phyloP scores from a whole-genome alignment of 192 early-diverging fungal species.

The Backusella luteola region DNA sequence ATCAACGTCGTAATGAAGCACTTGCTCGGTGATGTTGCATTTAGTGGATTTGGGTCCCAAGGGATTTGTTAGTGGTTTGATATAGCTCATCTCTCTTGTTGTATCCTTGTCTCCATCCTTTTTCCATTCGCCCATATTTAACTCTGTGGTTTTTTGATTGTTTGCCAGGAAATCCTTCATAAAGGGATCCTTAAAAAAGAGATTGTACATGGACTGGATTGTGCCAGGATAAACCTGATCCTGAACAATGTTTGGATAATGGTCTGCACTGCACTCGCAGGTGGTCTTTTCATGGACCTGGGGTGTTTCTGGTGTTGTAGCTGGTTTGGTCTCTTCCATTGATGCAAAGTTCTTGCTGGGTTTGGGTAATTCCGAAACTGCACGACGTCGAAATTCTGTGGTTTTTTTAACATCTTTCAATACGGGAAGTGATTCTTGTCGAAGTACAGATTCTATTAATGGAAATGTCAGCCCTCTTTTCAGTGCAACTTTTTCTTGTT shows the following conservation, averaged over 20 bases:
- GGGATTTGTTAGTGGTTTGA: slow-evolving; percentile 32
- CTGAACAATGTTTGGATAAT: slow-evolving; percentile 42
- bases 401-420: neutral
- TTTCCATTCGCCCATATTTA: slow-evolving; percentile 32
- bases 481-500: neutral
- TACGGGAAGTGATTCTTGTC: neutral
- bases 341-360: neutral
- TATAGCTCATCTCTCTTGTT: slow-evolving; percentile 29
- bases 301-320: neutral
- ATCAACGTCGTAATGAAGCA: slow-evolving; percentile 45
- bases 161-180: slow-evolving; percentile 6
- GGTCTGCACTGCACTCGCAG: slow-evolving; percentile 33
- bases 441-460: neutral
- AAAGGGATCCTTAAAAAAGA: slow-evolving; percentile 7
- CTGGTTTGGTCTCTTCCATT: neutral
- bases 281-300: slow-evolving; percentile 22
- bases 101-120: slow-evolving; percentile 6
- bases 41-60: slow-evolving; percentile 47
- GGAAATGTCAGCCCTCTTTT: neutral
- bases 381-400: neutral
- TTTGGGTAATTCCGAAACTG: slow-evolving; percentile 1
- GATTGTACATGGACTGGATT: neutral
- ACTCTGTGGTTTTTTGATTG: slow-evolving; percentile 13
- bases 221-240: slow-evolving; percentile 12
- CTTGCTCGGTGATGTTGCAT: slow-evolving; percentile 49